Percentiles rank a stretch among this genome's conserved stretches.
phyloP scores from a whole-genome alignment of 768 basidiomycete species.

The Russula earlei region DNA sequence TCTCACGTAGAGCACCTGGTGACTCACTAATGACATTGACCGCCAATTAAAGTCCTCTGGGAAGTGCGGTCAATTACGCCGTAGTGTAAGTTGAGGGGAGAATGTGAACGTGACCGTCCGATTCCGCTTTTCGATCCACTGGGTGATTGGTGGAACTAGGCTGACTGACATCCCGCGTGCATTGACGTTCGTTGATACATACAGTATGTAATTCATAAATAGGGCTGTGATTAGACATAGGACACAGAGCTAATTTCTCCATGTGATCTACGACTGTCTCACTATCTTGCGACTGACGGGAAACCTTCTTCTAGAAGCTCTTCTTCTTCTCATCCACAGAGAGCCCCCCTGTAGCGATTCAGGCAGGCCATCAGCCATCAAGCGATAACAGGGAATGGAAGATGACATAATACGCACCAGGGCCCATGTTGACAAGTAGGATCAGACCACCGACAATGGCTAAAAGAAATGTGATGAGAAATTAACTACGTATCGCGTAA shows the following conservation, averaged over 20 bases:
- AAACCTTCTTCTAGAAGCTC: slow-evolving; percentile 44
- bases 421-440: slow-evolving; percentile 96
- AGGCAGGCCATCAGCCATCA: neutral
- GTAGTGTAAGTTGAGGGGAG: neutral
- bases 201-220: slow-evolving; percentile 6
- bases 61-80: neutral
- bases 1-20: neutral
- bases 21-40: neutral
- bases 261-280: neutral
- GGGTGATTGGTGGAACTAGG: neutral
- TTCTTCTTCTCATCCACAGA: slow-evolving; percentile 99
- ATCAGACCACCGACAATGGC: slow-evolving; percentile 97
- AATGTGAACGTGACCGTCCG: too few relatives aligned
- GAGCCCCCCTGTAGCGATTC: slow-evolving; percentile 57
- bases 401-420: slow-evolving; percentile 42
- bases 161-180: neutral
- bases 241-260: slow-evolving; percentile 2
- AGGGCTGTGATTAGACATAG: slow-evolving; percentile 1
- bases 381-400: neutral
- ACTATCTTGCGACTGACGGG: neutral
- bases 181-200: slow-evolving; percentile 8
- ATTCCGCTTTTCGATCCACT: neutral
- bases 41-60: neutral
- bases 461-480: slow-evolving; percentile 24
- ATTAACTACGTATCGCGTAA: slow-evolving; percentile 3